Base-by-base conservation (phyloP, 169 alveolate genomes). In the Plasmodium gaboni region DNA sequence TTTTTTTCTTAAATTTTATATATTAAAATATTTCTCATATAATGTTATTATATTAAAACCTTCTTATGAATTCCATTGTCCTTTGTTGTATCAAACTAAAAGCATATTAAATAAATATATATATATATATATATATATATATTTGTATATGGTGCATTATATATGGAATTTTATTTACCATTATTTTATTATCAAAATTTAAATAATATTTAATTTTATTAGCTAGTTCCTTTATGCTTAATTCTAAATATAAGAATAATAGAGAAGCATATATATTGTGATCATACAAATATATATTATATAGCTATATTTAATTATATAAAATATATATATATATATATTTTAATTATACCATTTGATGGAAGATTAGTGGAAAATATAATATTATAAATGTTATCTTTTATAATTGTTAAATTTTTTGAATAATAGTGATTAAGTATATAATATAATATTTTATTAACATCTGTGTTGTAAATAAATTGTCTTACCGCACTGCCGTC, bases 61-160 rank as follows among this genome's bases (percentile, higher is more conserved):
- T 83, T 83, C 38, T 72, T 71, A 17, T 83, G 91, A 83, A 83
- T 83, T 57, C 80, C 91, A 72, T 68, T 83, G 48, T 83, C 91
- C 46, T 69, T 44, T 24, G 73, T 83, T 42, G 44, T 53, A 48
- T 83, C 91, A 63, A 83, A 83, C 91, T 83, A 44, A 42, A 19
- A 24, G 51, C 48, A 53, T 65, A 57, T 17, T 0, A 38, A 38
- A 38, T 38, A 38, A 5, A 38, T 32, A 32, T 32, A 32, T 46
- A 76, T 55, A 19, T 32, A 32, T 32, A 5, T 32, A 32, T 28
- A 4, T 32, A 32, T 32, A 5, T 32, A 32, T 32, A 32, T 38
- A 38, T 38, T 38, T 38, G 46, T 38, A 5, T 38, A 38, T 38
- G 46, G 46, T 38, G 5, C 46, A 38, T 38, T 5, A 38, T 38